A percentile compares a stretch with the other conserved stretches of the same genome.
These are phyloP conservation scores for Pistacia atlantica DNA, from an alignment of 345 rosid genomes.

Conservation along the genomic window DNA sequence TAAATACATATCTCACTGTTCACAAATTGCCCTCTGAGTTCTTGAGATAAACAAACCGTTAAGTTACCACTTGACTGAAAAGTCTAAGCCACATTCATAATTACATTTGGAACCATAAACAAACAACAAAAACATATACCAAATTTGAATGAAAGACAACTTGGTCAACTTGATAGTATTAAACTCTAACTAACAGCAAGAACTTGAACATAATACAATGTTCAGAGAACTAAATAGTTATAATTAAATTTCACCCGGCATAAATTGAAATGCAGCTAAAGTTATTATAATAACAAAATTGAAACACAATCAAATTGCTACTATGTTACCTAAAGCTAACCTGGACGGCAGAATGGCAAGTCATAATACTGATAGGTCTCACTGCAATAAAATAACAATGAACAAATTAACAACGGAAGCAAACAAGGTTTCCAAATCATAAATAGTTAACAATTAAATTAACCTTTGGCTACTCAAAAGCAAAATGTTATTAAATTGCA, in stretches of 20 bases:
- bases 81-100: neutral
- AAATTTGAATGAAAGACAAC: neutral
- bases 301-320: neutral
- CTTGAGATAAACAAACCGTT: neutral
- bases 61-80: neutral
- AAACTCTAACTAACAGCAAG: neutral
- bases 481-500: no score
- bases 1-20: neutral
- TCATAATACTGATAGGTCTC: conserved; percentile 81
- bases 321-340: conserved; percentile 48
- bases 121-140: no score
- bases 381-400: conserved; percentile 46
- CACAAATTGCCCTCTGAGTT: neutral
- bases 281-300: neutral
- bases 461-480: neutral
- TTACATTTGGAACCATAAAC: neutral
- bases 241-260: no score
- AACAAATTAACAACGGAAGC: neutral
- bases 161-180: neutral
- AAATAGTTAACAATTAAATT: neutral
- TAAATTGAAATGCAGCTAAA: neutral
- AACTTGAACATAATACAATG: neutral
- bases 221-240: neutral
- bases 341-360: conserved; percentile 83
- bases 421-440: no score